These are phyloP conservation scores for Astrothelium subdiscretum DNA, from an alignment of 495 filamentous ascomycete species.

Conservation along the genomic window DNA sequence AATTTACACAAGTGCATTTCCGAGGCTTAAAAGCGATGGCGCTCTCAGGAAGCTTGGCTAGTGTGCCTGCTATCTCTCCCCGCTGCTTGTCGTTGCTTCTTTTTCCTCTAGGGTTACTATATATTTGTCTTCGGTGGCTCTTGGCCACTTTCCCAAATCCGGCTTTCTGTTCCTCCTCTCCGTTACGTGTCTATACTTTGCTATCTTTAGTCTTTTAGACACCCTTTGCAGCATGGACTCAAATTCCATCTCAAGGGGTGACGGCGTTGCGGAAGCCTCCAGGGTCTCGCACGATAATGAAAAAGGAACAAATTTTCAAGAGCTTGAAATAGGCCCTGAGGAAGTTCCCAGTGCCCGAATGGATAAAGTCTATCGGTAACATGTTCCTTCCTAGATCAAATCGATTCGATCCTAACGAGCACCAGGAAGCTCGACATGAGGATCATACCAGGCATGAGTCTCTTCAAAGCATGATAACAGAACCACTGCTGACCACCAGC, in stretches of 20 bases:
- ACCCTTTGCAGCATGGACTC: not conserved
- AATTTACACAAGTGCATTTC: not conserved
- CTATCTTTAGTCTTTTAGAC: too few relatives aligned
- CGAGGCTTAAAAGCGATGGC: not conserved
- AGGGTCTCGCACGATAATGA: not conserved
- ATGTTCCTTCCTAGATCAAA: not conserved
- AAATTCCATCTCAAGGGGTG: not conserved
- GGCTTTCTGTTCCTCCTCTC: too few relatives aligned
- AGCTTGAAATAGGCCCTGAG: not conserved
- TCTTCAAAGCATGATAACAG: not conserved
- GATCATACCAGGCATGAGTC: conserved; percentile 2
- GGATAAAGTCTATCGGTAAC: not conserved
- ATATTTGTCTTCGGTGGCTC: not conserved
- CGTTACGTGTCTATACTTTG: too few relatives aligned
- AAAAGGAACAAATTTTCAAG: not conserved
- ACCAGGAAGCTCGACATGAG: not conserved
- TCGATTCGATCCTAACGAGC: not conserved
- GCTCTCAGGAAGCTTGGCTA: not conserved
- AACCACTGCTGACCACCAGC: not conserved
- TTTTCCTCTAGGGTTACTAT: not conserved
- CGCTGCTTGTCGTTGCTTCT: not conserved
- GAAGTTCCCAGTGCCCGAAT: not conserved
- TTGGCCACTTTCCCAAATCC: not conserved
- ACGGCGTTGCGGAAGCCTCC: not conserved
- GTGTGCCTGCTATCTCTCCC: not conserved